Evolutionary conservation across 805 yeast species (phyloP), one percentile per base, ranked within the genome.

Genomic region (Candida ipomoeae): DNA sequence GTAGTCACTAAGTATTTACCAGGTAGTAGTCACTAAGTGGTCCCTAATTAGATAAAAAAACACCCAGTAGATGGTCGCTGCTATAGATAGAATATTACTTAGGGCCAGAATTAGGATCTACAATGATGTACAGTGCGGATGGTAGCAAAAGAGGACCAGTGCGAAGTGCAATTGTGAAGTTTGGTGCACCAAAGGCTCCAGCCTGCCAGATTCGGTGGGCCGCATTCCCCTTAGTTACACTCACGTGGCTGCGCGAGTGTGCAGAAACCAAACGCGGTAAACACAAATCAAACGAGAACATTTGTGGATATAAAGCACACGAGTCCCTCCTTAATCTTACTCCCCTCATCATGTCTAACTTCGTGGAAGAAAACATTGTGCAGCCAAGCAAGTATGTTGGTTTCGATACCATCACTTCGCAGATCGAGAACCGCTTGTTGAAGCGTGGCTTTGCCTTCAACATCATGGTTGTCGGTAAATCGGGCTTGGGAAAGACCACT

Each of bases 401-500:
- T 42, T 92, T 94, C 67, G 98, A 94, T 71, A 85, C 97, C 55
- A 92, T 94, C 70, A 92, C 98, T 46, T 80, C 86, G 35, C 99
- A 94, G 72, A 94, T 94, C 64, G 97, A 94, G 70, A 89, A 85
- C 68, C 82, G 97, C 59, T 75, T 94, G 60, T 77, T 94, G 68
- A 91, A 89, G 69, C 80, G 91, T 61, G 99, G 99, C 3, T 94
- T 94, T 71, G 92, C 89, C 65, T 87, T 94, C 71, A 94, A 94
- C 65, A 72, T 94, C 44, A 90, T 94, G 94, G 85, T 88, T 45
- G 98, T 92, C 44, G 99, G 95, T 46, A 62, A 71, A 56, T 86
- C 96, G 8, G 99, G 99, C 2, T 79, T 94, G 60, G 99, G 99
- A 51, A 94, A 94, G 70, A 82, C 96, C 48, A 94, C 99, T 0